phyloP scores from a whole-genome alignment of 2,329 filamentous ascomycete genomes.

The Talaromyces sp. region DNA sequence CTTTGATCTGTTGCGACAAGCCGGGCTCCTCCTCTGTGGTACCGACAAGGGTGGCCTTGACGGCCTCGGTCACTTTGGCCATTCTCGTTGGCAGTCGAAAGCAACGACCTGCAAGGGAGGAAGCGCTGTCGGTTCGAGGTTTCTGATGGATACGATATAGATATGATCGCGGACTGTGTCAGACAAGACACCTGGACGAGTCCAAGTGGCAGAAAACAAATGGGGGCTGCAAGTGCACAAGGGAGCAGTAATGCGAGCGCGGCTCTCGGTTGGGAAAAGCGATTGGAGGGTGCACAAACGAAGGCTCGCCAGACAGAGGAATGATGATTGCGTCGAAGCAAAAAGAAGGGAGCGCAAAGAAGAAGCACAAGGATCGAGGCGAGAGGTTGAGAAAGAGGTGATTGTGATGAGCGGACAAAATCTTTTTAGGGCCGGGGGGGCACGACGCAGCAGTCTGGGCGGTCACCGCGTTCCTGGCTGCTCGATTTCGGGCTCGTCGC shows the following conservation, averaged over 20 bases:
- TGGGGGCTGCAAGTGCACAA: background rate
- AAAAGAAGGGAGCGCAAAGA: background rate
- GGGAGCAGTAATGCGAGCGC: background rate
- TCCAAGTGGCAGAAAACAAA: background rate
- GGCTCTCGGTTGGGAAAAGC: background rate
- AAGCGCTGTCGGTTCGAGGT: background rate
- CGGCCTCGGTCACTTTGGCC: slow-evolving; percentile 58
- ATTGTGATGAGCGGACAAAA: background rate
- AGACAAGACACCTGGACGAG: background rate
- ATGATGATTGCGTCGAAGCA: background rate
- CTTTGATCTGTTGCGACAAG: slow-evolving; percentile 69
- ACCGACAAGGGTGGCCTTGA: slow-evolving; percentile 77
- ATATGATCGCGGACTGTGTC: background rate
- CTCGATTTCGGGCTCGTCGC: background rate
- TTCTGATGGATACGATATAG: background rate
- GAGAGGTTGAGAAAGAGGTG: background rate
- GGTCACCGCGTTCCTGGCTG: background rate
- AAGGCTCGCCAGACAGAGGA: background rate
- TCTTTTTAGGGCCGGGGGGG: background rate
- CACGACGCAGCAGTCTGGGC: background rate
- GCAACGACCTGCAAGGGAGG: background rate
- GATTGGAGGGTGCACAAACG: background rate
- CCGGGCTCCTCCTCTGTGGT: slow-evolving; percentile 50
- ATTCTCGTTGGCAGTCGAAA: slow-evolving; percentile 21
- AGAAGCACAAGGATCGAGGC: background rate